Conservation (phyloP, 1,139 yeast genomes). For the Pichia sorboxylosa region DNA sequence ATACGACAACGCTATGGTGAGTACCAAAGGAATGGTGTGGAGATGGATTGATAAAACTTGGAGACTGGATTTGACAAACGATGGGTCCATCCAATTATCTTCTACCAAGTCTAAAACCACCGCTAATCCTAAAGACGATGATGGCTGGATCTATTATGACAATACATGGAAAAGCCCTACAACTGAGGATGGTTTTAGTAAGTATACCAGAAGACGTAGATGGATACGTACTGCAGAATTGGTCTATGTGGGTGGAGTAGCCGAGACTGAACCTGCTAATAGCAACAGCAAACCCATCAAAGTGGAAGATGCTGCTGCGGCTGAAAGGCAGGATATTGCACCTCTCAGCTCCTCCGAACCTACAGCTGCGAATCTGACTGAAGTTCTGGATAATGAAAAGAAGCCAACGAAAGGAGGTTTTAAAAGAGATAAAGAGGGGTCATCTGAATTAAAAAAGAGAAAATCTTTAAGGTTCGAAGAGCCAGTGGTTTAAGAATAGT, state of each 20-base stretch:
- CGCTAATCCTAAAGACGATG: slow-evolving; percentile 68
- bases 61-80: slow-evolving; percentile 82
- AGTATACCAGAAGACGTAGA: slow-evolving; percentile 86
- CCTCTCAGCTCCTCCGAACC: no score
- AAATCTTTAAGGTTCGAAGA: no score
- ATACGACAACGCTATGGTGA: slow-evolving; percentile 3
- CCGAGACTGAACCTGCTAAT: neutral
- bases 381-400: no score
- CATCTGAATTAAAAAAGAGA: slow-evolving; percentile 4
- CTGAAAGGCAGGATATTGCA: no score
- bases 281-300: no score
- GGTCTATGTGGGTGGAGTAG: slow-evolving; percentile 23
- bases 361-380: no score
- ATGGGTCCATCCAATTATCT: slow-evolving; percentile 68
- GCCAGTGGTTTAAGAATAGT: no score
- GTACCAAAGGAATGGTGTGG: slow-evolving; percentile 56
- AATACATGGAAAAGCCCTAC: slow-evolving; percentile 91
- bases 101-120: slow-evolving; percentile 57
- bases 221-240: slow-evolving; percentile 95
- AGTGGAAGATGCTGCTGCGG: no score
- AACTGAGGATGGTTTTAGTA: slow-evolving; percentile 78
- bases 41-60: slow-evolving; percentile 90
- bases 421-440: slow-evolving; percentile 2
- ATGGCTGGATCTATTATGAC: slow-evolving; percentile 81
- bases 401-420: slow-evolving; percentile 3